Evolutionary conservation across 2,329 filamentous ascomycete species (phyloP).

Genomic region (Metarhizium sp.): DNA sequence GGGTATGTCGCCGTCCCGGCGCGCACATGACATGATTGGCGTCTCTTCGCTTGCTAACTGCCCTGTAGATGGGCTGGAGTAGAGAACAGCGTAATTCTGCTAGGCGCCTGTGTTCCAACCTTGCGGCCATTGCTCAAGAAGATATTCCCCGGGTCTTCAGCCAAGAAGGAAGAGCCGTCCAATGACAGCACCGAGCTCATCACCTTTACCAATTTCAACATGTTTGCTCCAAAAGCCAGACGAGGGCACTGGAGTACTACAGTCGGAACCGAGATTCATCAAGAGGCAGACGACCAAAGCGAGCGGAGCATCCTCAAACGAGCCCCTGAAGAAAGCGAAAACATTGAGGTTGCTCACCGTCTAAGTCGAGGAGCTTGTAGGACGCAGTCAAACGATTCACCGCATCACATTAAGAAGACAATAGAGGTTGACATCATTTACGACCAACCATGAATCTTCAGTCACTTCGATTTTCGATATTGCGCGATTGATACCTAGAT

Average conservation of each 20-base stretch:
- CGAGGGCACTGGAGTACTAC: slow-evolving; percentile 6
- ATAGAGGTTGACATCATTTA: slow-evolving; percentile 5
- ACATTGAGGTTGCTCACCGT: slow-evolving; percentile 1
- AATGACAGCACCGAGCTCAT: neutral
- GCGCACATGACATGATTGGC: neutral
- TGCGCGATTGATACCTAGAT: no score
- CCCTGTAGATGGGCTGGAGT: slow-evolving; percentile 6
- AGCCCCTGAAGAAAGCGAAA: neutral
- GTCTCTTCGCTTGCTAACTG: neutral
- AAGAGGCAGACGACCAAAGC: slow-evolving; percentile 1
- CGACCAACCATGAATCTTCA: neutral
- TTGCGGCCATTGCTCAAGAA: slow-evolving; percentile 5
- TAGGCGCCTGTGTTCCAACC: slow-evolving; percentile 5
- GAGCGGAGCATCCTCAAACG: slow-evolving; percentile 2
- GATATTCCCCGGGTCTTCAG: slow-evolving; percentile 2
- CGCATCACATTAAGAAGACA: slow-evolving; percentile 4
- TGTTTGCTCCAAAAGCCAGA: neutral
- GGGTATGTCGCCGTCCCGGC: neutral
- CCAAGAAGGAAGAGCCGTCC: neutral
- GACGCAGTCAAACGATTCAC: neutral
- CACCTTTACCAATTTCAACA: slow-evolving; percentile 7
- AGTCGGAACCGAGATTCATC: slow-evolving; percentile 1
- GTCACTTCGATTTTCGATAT: neutral
- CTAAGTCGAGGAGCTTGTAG: neutral
- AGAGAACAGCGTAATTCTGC: slow-evolving; percentile 6